Evolutionary conservation across 495 filamentous ascomycete species (phyloP).

Genomic region (Pseudomonodictys pantanalensis): DNA sequence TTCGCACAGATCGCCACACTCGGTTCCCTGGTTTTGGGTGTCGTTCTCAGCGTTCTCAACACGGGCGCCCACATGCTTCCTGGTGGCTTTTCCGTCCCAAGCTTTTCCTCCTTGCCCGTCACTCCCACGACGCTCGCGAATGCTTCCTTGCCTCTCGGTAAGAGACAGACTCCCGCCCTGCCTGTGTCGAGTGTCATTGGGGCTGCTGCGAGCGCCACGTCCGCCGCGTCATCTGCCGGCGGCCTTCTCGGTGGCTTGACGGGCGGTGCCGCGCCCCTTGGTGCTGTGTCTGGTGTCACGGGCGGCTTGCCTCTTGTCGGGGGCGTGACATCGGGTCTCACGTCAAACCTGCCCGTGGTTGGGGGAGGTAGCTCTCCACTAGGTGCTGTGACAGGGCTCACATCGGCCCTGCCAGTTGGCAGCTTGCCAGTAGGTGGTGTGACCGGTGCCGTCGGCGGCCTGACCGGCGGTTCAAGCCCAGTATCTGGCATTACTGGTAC

Average conservation of each 20-base stretch:
- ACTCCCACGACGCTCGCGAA: background rate
- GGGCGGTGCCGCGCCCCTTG: background rate
- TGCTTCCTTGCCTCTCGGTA: background rate
- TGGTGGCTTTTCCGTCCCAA: no score
- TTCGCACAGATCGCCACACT: no score
- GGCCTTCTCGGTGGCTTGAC: conserved; percentile 3
- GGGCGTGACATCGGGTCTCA: background rate
- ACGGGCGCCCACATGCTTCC: no score
- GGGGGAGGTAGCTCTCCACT: conserved; percentile 3
- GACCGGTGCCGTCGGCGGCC: no score
- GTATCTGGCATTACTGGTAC: background rate
- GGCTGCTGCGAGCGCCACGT: background rate
- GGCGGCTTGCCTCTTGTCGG: background rate
- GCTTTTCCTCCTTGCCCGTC: no score
- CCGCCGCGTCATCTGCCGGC: background rate
- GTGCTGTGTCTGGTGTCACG: background rate
- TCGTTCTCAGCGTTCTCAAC: no score
- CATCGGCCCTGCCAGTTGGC: no score
- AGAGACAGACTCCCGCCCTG: background rate
- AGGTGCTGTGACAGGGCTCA: background rate
- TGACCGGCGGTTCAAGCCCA: no score
- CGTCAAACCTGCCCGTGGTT: background rate
- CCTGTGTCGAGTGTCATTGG: background rate
- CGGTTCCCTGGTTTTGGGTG: no score
- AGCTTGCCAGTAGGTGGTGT: no score